Base-by-base conservation (phyloP, 331 rosid genomes). In the Quercus lobata region DNA sequence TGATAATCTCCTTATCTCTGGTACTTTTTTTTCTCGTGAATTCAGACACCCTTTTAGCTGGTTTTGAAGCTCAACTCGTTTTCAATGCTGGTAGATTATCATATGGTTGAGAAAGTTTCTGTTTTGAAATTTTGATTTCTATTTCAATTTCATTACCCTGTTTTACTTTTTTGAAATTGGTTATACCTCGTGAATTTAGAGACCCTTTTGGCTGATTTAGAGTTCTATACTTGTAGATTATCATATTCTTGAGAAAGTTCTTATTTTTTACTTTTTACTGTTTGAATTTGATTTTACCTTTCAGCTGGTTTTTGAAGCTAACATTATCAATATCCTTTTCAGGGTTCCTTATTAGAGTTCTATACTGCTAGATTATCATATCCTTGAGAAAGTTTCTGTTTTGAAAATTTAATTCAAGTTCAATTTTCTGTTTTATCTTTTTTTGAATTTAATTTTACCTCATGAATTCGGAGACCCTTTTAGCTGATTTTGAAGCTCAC, bases 1-100 rank as follows among this genome's bases (percentile, higher is more conserved):
- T 78, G 96, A 96, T 46, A 73, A 74, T 73, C 69, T 80, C 73
- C 81, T 96, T 25, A 74, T 93, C 21, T 96, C 99, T 4, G 99
- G 98, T 96, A 85, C 77, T 52, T 53, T 49, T 49, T 17, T 54
- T 32, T 12, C 3, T 79, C n/a, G 12, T 73, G 2, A 71, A 29
- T 52, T 15, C 21, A 0, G 61, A 46, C 0, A 71, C 37, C 75
- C 53, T 57, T 17, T 25, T 78, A 7, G 44, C 8, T 7, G 35
- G 18, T 69, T 35, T 69, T 69, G 10, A n/a, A 10, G 32, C 65
- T 22, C 0, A 10, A 2, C 25, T 11, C 29, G 71, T 18, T 19
- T 30, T 35, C 16, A 14, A 19, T 34, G 5, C 0, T 24, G 37
- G 27, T 34, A 35, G 72, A 46, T 35, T 18, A 9, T 12, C 46